These are phyloP conservation scores for Russula brevipes DNA, from an alignment of 768 basidiomycete species.

Conservation along the genomic window DNA sequence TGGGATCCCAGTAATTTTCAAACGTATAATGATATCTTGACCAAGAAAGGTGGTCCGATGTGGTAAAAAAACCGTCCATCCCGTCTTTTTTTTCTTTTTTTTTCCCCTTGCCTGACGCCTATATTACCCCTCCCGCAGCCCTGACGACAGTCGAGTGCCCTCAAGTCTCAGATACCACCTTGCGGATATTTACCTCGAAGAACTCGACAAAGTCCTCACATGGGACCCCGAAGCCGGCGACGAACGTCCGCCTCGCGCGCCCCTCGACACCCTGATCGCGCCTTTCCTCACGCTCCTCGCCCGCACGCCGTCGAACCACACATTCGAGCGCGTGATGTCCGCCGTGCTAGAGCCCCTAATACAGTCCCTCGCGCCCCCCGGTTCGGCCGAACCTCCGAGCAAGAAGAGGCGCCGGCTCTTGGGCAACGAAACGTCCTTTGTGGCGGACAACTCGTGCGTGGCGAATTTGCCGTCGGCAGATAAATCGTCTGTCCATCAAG, in stretches of 20 bases:
- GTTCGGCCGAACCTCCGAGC: slow-evolving; percentile 35
- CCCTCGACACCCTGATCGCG: slow-evolving; percentile 49
- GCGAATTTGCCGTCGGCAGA: slow-evolving; percentile 36
- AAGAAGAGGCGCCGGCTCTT: slow-evolving; percentile 46
- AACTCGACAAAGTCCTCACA: slow-evolving; percentile 66
- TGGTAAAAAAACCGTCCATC: slow-evolving; percentile 44
- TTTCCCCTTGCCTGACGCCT: background rate
- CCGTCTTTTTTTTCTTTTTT: slow-evolving; percentile 25
- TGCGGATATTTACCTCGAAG: slow-evolving; percentile 84
- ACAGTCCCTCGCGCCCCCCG: slow-evolving; percentile 40
- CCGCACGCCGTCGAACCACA: slow-evolving; percentile 53
- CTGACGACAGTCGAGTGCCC: slow-evolving; percentile 68
- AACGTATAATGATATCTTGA: slow-evolving; percentile 67
- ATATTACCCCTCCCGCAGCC: slow-evolving; percentile 37
- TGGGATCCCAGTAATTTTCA: slow-evolving; percentile 59
- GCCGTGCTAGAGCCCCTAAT: slow-evolving; percentile 68
- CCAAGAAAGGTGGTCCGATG: slow-evolving; percentile 67
- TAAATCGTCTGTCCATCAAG: slow-evolving; percentile 42
- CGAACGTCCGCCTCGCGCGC: slow-evolving; percentile 37
- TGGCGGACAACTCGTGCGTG: slow-evolving; percentile 53
- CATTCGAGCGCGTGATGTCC: slow-evolving; percentile 69
- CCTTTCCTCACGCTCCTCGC: slow-evolving; percentile 76
- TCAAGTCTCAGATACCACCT: slow-evolving; percentile 78
- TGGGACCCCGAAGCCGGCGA: slow-evolving; percentile 7
- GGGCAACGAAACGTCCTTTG: slow-evolving; percentile 37